Base-by-base conservation (phyloP, 768 basidiomycete genomes). In the Hydnum rufescens region DNA sequence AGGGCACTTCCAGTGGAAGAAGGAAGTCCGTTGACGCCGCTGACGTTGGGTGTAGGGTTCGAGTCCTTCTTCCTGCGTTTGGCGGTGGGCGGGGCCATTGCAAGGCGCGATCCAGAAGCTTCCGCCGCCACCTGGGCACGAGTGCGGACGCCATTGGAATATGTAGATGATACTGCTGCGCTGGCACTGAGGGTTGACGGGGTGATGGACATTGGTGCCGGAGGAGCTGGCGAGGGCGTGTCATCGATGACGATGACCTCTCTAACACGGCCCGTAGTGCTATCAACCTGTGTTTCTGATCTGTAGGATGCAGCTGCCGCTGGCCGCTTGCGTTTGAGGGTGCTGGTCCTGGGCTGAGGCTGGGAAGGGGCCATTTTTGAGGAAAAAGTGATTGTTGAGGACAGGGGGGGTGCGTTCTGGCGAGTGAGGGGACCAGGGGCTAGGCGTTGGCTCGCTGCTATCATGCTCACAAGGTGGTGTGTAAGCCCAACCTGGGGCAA, bases 211-310 rank as follows among this genome's bases (percentile, higher is more conserved):
- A 29, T 53, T 31, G 26, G 44, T 16, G 44, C 16, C 44, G 31
- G 8, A 26, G 52, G n/a, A 49, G 55, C 82, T 76, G 53, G 83
- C 80, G 50, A 83, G 62, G 79, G 74, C 49, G 85, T 84, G 68
- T 90, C 87, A 60, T 90, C 87, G 65, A 90, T 87, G 60, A 90
- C 80, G 66, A 90, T 89, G 63, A 89, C 82, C 65, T 89, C 86
- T 51, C 86, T 70, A 34, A 86, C 70, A 58, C 72, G 70, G 55
- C 86, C 86, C 16, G 55, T 56, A 48, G 80, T 70, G 59, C 70
- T 72, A 67, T 89, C 86, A 63, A 87, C 74, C 67, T 89, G 86
- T 60, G 87, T 78, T 44, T 58, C 57, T 32, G 56, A 50, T 36
- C 49, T 52, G 42, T 57, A 58, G 26, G 44, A 47, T 16, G 13